These are phyloP conservation scores for Xylariales sp. DNA, from an alignment of 2,329 filamentous ascomycete species.

Conservation along the genomic window DNA sequence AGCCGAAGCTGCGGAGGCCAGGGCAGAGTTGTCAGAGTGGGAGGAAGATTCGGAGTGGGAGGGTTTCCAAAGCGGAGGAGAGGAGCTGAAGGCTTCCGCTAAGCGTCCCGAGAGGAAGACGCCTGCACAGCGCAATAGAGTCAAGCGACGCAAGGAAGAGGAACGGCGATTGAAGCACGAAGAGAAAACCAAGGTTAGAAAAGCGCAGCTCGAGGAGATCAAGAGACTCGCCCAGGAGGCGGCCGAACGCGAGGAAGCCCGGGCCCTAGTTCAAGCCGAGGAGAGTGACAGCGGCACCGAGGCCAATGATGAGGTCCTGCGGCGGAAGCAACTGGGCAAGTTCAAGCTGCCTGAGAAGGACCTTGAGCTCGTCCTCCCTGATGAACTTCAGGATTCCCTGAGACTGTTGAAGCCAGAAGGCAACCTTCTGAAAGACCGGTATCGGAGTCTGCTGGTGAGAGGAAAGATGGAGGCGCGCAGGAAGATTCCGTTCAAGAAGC, in stretches of 20 bases:
- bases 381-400: constrained; percentile 80
- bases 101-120: constrained; percentile 86
- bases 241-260: constrained; percentile 48
- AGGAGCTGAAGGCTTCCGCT: constrained; percentile 58
- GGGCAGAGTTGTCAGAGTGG: constrained; percentile 62
- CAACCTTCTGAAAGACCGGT: constrained; percentile 89
- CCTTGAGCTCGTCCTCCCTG: constrained; percentile 74
- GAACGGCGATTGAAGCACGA: constrained; percentile 75
- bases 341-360: constrained; percentile 71
- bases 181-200: constrained; percentile 66
- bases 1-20: constrained; percentile 68
- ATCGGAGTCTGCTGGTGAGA: constrained; percentile 34
- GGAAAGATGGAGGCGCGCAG: constrained; percentile 80
- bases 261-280: constrained; percentile 37
- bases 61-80: constrained; percentile 76
- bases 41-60: constrained; percentile 93
- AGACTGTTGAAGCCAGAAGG: constrained; percentile 86
- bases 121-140: constrained; percentile 78
- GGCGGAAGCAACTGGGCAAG: constrained; percentile 71
- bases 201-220: constrained; percentile 67
- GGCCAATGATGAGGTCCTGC: constrained; percentile 59
- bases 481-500: constrained; percentile 75
- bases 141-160: constrained; percentile 82
- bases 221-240: constrained; percentile 66
- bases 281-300: constrained; percentile 49